These are phyloP conservation scores for Tubosaeta sp. DNA, from an alignment of 768 basidiomycete species.

Conservation along the genomic window DNA sequence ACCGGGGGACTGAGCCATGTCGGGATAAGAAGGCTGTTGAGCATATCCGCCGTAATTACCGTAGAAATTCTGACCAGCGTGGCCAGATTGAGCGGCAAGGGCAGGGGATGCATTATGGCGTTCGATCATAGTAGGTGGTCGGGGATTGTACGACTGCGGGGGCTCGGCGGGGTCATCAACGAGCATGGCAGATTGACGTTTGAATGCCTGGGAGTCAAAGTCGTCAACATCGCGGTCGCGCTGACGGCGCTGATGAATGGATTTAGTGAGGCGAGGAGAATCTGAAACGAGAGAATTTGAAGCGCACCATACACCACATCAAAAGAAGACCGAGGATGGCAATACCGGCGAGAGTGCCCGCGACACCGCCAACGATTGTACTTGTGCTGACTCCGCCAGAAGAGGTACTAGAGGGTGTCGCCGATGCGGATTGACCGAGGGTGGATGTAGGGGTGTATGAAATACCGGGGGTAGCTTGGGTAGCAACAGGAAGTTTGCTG, in stretches of 20 bases:
- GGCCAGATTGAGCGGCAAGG: slow-evolving; percentile 17
- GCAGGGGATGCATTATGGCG: slow-evolving; percentile 36
- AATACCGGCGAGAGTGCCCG: slow-evolving; percentile 43
- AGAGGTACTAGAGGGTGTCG: slow-evolving; percentile 31
- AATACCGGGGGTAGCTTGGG: background rate
- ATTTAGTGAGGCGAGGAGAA: slow-evolving; percentile 3
- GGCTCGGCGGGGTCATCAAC: slow-evolving; percentile 48
- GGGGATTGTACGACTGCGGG: slow-evolving; percentile 43
- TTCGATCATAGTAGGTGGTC: slow-evolving; percentile 65
- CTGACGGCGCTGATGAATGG: slow-evolving; percentile 37
- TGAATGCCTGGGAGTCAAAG: slow-evolving; percentile 58
- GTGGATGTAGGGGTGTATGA: slow-evolving; percentile 3
- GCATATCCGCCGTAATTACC: slow-evolving; percentile 23
- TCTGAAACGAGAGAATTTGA: background rate
- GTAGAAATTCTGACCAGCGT: slow-evolving; percentile 22
- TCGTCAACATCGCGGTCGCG: slow-evolving; percentile 34
- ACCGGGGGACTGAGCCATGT: slow-evolving; percentile 11
- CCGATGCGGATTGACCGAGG: slow-evolving; percentile 10
- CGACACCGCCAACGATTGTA: slow-evolving; percentile 39
- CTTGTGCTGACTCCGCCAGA: slow-evolving; percentile 32
- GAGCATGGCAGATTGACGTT: slow-evolving; percentile 58
- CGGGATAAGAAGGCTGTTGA: slow-evolving; percentile 20
- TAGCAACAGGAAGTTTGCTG: background rate
- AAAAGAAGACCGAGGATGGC: slow-evolving; percentile 37
- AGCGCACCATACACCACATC: slow-evolving; percentile 45